These are phyloP conservation scores for Didymella keratinophila DNA, from an alignment of 2,329 filamentous ascomycete species.

Conservation along the genomic window DNA sequence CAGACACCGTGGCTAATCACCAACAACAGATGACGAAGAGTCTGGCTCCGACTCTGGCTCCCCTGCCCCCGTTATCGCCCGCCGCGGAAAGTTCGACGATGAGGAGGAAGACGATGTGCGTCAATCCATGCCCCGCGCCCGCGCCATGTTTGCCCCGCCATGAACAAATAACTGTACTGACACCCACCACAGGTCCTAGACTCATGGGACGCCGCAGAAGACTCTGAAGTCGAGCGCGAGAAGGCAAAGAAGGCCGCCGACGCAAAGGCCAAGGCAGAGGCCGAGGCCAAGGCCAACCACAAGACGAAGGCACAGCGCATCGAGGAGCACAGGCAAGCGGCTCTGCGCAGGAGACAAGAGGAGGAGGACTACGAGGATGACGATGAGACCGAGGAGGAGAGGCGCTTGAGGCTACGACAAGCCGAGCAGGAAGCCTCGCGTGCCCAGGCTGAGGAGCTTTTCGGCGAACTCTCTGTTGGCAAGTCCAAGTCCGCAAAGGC, in stretches of 20 bases:
- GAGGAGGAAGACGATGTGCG: conserved; percentile 87
- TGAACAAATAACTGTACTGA: conserved; percentile 30
- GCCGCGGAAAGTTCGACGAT: conserved; percentile 82
- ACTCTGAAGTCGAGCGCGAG: conserved; percentile 95
- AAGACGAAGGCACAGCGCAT: conserved; percentile 89
- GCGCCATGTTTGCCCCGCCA: conserved; percentile 30
- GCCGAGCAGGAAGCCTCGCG: conserved; percentile 90
- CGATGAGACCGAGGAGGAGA: conserved; percentile 76
- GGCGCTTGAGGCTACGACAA: conserved; percentile 75
- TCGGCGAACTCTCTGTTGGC: conserved; percentile 76
- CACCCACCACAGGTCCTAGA: conserved; percentile 75
- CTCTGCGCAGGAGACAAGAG: conserved; percentile 64
- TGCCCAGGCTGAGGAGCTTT: conserved; percentile 88
- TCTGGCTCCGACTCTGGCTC: conserved; percentile 60
- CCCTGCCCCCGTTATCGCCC: conserved; percentile 56
- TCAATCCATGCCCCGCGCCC: conserved; percentile 30
- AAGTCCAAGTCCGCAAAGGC: conserved; percentile 74
- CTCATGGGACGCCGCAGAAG: conserved; percentile 95
- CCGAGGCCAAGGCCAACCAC: conserved; percentile 86
- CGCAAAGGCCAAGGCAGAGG: conserved; percentile 87
- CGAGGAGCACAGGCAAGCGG: conserved; percentile 73
- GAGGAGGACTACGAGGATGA: conserved; percentile 66
- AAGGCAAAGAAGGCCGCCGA: conserved; percentile 88
- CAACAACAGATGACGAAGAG: conserved; percentile 62
- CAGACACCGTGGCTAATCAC: conserved; percentile 29